phyloP scores from a whole-genome alignment of 2,329 filamentous ascomycete species.

The Alternaria sp. region DNA sequence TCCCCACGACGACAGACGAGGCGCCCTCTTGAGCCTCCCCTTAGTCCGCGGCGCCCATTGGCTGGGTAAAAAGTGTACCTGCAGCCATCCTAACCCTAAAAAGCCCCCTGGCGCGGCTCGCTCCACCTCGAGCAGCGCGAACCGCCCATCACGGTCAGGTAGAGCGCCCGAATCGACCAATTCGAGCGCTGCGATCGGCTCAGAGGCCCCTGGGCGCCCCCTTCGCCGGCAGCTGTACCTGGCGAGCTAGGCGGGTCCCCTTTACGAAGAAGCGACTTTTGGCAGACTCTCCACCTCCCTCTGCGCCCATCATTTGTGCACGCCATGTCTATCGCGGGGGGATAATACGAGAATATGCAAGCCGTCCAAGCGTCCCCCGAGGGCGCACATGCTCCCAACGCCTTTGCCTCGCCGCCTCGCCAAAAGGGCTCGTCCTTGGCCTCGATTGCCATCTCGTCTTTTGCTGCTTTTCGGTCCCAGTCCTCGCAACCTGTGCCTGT shows the following conservation, averaged over 20 bases:
- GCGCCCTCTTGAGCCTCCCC: conserved; percentile 1
- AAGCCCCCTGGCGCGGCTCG: conserved; percentile 26
- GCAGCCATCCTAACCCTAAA: conserved; percentile 19
- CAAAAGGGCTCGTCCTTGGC: conserved; percentile 47
- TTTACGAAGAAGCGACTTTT: conserved; percentile 34
- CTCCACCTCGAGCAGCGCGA: conserved; percentile 31
- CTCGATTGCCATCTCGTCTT: conserved; percentile 51
- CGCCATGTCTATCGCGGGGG: conserved; percentile 37
- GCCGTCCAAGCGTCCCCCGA: conserved; percentile 33
- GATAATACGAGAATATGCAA: conserved; percentile 42
- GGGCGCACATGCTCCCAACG: conserved; percentile 26
- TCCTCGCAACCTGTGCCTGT: conserved; percentile 42
- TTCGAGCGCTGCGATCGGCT: conserved; percentile 38
- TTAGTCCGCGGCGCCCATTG: conserved; percentile 6
- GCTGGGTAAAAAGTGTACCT: conserved; percentile 29
- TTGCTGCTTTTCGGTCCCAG: conserved; percentile 53
- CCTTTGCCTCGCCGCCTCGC: conserved; percentile 33
- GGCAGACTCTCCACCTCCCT: conserved; percentile 30
- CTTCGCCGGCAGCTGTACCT: conserved; percentile 30
- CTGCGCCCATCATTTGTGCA: conserved; percentile 43
- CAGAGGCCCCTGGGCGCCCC: conserved; percentile 30
- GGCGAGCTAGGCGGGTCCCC: conserved; percentile 32
- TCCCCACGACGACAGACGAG: background rate
- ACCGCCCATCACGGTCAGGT: conserved; percentile 23
- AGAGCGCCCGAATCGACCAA: conserved; percentile 37